A percentile compares a stretch with the other conserved stretches of the same genome.
phyloP scores from a whole-genome alignment of 176 grass and related monocot genomes.

The Otatea glauca region DNA sequence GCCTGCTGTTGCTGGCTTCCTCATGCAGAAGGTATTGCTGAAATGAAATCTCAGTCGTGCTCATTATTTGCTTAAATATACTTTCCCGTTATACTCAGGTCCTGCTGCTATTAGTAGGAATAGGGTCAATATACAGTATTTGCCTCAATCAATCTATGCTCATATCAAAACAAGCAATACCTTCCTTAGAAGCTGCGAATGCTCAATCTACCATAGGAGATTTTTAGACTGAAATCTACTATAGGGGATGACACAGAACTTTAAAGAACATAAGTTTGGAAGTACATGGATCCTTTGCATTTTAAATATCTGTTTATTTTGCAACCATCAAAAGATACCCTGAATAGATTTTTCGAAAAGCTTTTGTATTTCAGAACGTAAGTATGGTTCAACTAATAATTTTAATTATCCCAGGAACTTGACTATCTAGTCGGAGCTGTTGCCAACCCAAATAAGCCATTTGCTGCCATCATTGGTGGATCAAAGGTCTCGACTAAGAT shows the following conservation, averaged over 20 bases:
- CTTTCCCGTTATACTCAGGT: neutral
- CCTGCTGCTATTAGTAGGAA: neutral
- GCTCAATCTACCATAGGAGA: neutral
- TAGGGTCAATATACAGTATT: neutral
- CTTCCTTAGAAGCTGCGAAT: neutral
- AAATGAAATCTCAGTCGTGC: neutral
- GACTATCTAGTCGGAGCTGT: conserved; percentile 98
- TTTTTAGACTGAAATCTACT: neutral
- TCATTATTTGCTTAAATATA: neutral
- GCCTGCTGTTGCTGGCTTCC: conserved; percentile 96
- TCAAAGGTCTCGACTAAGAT: conserved; percentile 98
- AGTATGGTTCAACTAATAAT: neutral
- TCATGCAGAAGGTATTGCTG: conserved; percentile 91
- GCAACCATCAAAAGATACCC: neutral
- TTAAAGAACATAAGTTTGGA: neutral
- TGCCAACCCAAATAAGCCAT: conserved; percentile 86
- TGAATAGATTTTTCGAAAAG: neutral
- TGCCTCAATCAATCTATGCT: neutral
- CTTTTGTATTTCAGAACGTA: neutral
- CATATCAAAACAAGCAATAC: neutral
- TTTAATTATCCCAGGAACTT: conserved; percentile 61
- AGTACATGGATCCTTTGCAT: neutral
- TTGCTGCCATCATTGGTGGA: conserved; percentile 95
- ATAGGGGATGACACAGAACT: neutral
- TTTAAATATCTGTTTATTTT: neutral